A percentile compares a stretch with the other conserved stretches of the same genome.
Conservation (phyloP, 345 rosid genomes). For the Conringia planisiliqua region DNA sequence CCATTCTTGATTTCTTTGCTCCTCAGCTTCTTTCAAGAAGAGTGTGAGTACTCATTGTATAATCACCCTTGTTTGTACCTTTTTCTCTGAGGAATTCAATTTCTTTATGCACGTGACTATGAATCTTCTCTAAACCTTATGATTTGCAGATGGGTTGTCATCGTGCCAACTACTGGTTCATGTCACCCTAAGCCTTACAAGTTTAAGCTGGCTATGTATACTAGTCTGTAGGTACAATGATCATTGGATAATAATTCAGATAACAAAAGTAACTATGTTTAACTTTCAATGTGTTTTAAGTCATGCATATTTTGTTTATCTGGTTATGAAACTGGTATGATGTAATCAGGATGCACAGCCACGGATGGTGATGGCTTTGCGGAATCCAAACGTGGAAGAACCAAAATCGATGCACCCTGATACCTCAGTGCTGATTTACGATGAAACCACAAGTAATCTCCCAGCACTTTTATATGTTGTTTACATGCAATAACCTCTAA, state of each 20-base stretch:
- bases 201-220: constrained; percentile 80
- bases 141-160: constrained; percentile 77
- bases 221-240: constrained; percentile 57
- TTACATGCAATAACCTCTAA: constrained; percentile 13
- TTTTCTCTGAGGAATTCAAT: neutral
- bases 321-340: neutral
- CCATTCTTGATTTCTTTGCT: constrained; percentile 71
- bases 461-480: constrained; percentile 8
- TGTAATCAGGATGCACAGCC: constrained; percentile 81
- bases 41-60: constrained; percentile 48
- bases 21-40: constrained; percentile 83
- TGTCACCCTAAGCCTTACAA: constrained; percentile 65
- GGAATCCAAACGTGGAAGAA: constrained; percentile 84
- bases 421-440: constrained; percentile 69
- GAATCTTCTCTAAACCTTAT: constrained; percentile 2
- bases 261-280: neutral
- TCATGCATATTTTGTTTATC: neutral
- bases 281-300: neutral
- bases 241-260: neutral
- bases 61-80: neutral
- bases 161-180: constrained; percentile 80
- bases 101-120: neutral
- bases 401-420: constrained; percentile 63
- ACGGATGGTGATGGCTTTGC: constrained; percentile 61
- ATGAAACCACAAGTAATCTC: constrained; percentile 66